These are phyloP conservation scores for Solanum bulbocastanum DNA, from an alignment of 257 asterid genomes.

Conservation along the genomic window DNA sequence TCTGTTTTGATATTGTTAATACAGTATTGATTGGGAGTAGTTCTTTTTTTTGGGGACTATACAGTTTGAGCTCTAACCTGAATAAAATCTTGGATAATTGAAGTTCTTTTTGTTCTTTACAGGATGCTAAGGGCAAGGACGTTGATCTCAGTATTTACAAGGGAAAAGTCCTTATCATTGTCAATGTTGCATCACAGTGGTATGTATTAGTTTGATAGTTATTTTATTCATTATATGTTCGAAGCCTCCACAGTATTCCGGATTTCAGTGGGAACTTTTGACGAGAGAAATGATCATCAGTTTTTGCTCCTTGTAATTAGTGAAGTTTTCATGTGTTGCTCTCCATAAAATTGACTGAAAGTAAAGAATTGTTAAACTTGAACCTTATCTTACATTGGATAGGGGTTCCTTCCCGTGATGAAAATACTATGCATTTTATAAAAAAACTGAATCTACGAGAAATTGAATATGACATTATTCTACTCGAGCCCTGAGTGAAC, in stretches of 20 bases:
- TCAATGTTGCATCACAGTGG: conserved; percentile 96
- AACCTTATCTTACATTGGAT: background rate
- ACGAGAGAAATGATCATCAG: background rate
- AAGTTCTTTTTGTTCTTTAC: background rate
- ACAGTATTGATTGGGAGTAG: background rate
- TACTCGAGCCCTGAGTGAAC: background rate
- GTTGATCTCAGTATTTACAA: conserved; percentile 57
- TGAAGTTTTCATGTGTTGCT: background rate
- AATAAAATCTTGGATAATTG: background rate
- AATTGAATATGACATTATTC: background rate
- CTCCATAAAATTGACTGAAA: background rate
- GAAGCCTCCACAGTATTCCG: background rate
- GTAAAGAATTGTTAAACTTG: background rate
- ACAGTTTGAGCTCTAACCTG: background rate
- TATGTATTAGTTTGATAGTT: conserved; percentile 7
- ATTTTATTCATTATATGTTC: background rate
- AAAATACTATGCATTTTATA: background rate
- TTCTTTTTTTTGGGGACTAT: background rate
- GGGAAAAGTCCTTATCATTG: conserved; percentile 72
- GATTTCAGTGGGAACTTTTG: background rate
- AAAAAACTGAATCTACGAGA: too few relatives aligned
- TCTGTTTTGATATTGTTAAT: background rate
- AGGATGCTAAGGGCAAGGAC: conserved; percentile 76
- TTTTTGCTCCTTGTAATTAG: background rate
- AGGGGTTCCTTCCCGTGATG: background rate